phyloP scores from a whole-genome alignment of 805 yeast species.

The Ogataea siamensis region DNA sequence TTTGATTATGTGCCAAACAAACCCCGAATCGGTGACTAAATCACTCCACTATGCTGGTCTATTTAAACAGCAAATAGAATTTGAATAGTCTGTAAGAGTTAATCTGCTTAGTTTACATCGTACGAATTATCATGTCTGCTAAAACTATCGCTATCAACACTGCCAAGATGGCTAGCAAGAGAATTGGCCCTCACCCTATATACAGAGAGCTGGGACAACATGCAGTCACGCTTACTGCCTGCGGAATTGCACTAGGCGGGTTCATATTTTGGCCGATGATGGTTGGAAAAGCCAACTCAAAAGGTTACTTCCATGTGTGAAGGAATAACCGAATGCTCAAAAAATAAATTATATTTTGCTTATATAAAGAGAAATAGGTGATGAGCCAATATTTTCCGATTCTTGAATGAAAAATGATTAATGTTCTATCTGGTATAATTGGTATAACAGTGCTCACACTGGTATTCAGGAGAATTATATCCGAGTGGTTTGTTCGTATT shows the following conservation, averaged over 20 bases:
- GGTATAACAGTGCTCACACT: too few relatives aligned
- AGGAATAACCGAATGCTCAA: not conserved
- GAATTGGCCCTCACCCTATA: slow-evolving; percentile 36
- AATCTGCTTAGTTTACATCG: too few relatives aligned
- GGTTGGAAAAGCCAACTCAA: slow-evolving; percentile 22
- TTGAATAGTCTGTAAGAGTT: not conserved
- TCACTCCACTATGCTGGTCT: slow-evolving; percentile 10
- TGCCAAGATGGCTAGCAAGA: slow-evolving; percentile 19
- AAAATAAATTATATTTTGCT: too few relatives aligned
- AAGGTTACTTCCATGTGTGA: slow-evolving; percentile 30
- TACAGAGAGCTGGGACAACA: slow-evolving; percentile 26
- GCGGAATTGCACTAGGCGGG: slow-evolving; percentile 27
- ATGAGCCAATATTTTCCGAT: not conserved
- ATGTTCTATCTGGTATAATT: too few relatives aligned
- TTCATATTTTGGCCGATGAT: slow-evolving; percentile 35
- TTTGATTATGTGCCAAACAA: not conserved
- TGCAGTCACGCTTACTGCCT: slow-evolving; percentile 26
- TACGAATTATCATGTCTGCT: slow-evolving; percentile 20
- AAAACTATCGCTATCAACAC: slow-evolving; percentile 19
- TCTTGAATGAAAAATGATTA: too few relatives aligned
- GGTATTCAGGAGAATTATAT: too few relatives aligned
- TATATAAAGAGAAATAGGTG: not conserved
- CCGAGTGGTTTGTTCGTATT: slow-evolving; percentile 3
- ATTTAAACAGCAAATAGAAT: slow-evolving; percentile 4
- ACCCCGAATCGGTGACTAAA: slow-evolving; percentile 1